Conservation (phyloP, 306 rosid genomes). For the Gynostemma pentaphyllum region DNA sequence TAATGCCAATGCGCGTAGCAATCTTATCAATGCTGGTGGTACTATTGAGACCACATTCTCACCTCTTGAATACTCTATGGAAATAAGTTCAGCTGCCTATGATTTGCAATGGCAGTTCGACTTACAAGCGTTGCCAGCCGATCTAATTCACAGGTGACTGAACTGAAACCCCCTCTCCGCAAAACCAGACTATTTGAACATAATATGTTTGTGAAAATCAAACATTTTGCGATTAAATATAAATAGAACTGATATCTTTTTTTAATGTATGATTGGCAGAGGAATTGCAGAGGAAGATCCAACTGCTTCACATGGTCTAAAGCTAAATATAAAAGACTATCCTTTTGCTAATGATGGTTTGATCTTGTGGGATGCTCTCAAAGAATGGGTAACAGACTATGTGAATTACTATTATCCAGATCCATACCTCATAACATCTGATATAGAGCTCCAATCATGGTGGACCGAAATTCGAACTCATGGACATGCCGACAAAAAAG, state of each 20-base stretch:
- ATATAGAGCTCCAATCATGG: conserved; percentile 21
- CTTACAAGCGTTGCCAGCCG: conserved; percentile 29
- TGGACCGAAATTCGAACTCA: conserved; percentile 12
- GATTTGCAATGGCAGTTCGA: conserved; percentile 27
- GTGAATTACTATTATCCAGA: conserved; percentile 23
- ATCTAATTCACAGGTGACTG: conserved; percentile 23
- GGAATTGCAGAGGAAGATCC: conserved; percentile 37
- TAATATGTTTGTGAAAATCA: neutral
- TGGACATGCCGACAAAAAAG: conserved; percentile 30
- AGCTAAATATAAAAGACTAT: conserved; percentile 27
- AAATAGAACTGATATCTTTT: neutral
- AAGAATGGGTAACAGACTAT: conserved; percentile 26
- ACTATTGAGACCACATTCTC: conserved; percentile 23
- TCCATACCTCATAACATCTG: conserved; percentile 8
- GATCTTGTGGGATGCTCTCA: conserved; percentile 21
- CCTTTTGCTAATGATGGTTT: conserved; percentile 6
- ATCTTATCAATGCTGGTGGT: conserved; percentile 28
- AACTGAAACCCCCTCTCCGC: neutral
- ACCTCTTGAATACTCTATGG: conserved; percentile 16
- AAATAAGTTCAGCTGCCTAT: conserved; percentile 26
- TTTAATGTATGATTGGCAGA: neutral
- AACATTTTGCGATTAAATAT: too few relatives aligned
- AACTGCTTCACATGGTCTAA: conserved; percentile 24
- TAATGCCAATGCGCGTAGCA: conserved; percentile 25
- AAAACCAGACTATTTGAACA: neutral